These are phyloP conservation scores for Abelmoschus esculentus DNA, from an alignment of 345 rosid species.

Conservation along the genomic window DNA sequence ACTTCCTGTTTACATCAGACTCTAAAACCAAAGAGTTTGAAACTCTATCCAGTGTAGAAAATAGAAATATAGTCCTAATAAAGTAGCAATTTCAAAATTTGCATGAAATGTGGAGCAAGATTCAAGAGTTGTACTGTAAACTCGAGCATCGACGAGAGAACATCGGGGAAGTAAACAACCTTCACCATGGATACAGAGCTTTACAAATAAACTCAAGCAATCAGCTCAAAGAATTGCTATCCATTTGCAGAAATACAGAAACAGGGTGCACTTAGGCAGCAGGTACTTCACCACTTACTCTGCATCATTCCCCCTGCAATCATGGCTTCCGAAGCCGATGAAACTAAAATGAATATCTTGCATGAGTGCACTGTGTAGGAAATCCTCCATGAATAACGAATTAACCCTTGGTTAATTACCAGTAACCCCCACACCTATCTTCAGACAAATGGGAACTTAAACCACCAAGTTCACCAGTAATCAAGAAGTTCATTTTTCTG, in stretches of 20 bases:
- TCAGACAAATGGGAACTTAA: slow-evolving; percentile 7
- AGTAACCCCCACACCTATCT: not conserved
- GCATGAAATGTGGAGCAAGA: not conserved
- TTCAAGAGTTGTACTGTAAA: not conserved
- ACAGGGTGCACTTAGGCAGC: not conserved
- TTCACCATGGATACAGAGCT: not conserved
- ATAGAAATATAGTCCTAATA: not conserved
- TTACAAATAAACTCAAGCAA: not conserved
- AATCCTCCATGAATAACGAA: slow-evolving; percentile 2
- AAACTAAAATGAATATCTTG: slow-evolving; percentile 4
- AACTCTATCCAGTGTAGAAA: not conserved
- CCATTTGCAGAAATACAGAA: not conserved
- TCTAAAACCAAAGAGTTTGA: not conserved
- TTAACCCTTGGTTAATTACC: too few relatives aligned
- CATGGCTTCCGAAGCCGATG: not conserved
- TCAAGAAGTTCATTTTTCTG: slow-evolving; percentile 45
- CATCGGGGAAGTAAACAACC: not conserved
- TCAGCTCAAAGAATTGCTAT: not conserved
- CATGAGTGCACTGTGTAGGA: not conserved
- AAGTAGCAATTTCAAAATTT: not conserved
- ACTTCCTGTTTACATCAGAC: not conserved
- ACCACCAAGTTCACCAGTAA: slow-evolving; percentile 40
- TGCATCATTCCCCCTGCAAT: not conserved
- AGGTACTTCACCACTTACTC: not conserved
- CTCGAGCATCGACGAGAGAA: not conserved